These are phyloP conservation scores for Exophiala lecanii-corni DNA, from an alignment of 2,329 filamentous ascomycete species.

Conservation along the genomic window DNA sequence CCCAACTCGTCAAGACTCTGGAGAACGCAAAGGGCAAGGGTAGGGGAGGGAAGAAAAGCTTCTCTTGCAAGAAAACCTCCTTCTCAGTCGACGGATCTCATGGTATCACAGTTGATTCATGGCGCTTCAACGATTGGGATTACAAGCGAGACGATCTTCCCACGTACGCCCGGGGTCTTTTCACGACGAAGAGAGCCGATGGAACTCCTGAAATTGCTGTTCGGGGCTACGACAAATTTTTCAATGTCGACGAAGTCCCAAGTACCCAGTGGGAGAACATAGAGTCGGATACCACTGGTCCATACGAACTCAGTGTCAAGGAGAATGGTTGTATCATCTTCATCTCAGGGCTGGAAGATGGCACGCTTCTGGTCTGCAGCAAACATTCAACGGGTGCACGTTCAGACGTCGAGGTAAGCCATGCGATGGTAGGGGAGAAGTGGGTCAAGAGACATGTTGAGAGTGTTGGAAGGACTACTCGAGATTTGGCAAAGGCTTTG, in stretches of 20 bases:
- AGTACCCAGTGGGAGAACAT: constrained; percentile 83
- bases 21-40: constrained; percentile 52
- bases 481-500: constrained; percentile 72
- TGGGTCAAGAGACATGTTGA: constrained; percentile 78
- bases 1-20: constrained; percentile 60
- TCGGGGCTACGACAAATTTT: constrained; percentile 98
- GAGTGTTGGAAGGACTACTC: constrained; percentile 69
- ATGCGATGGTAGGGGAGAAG: constrained; percentile 75
- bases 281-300: constrained; percentile 67
- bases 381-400: constrained; percentile 91
- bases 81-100: constrained; percentile 65
- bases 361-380: constrained; percentile 89
- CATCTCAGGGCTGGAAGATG: constrained; percentile 84
- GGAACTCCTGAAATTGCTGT: constrained; percentile 72
- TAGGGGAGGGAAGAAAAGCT: constrained; percentile 50
- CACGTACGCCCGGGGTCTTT: constrained; percentile 88
- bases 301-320: constrained; percentile 94
- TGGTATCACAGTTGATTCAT: constrained; percentile 73
- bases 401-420: constrained; percentile 67
- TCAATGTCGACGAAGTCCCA: constrained; percentile 80
- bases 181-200: constrained; percentile 68
- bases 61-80: constrained; percentile 74
- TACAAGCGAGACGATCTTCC: constrained; percentile 85
- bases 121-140: constrained; percentile 92
- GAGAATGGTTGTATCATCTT: constrained; percentile 99